A percentile compares a stretch with the other conserved stretches of the same genome.
Evolutionary conservation across 306 rosid genomes (phyloP).

Genomic region (Oemleria cerasiformis): DNA sequence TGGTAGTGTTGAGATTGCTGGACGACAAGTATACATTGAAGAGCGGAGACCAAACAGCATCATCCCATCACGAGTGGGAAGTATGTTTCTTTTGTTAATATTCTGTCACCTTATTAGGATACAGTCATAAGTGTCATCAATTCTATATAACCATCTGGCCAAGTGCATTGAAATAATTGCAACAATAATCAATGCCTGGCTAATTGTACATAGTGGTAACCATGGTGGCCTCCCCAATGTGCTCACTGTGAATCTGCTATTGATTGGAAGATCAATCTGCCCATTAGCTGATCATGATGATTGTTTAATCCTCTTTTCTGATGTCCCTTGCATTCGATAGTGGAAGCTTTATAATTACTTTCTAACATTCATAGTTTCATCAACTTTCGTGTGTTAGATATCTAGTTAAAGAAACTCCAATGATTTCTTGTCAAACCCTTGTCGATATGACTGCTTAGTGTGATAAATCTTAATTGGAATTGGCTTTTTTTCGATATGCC

Average conservation of each 20-base stretch:
- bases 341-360: no score
- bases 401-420: not conserved
- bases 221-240: not conserved
- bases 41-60: conserved; percentile 92
- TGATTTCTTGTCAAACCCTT: not conserved
- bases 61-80: conserved; percentile 76
- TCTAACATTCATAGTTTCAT: not conserved
- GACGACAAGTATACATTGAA: conserved; percentile 85
- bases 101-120: not conserved
- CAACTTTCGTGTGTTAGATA: not conserved
- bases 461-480: not conserved
- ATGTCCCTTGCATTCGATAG: no score
- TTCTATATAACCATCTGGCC: not conserved
- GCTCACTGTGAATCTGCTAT: not conserved
- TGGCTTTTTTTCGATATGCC: not conserved
- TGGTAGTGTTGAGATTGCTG: conserved; percentile 69
- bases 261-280: not conserved
- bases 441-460: not conserved
- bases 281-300: not conserved
- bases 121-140: not conserved
- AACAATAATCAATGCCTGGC: not conserved
- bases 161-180: not conserved
- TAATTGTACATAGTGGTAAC: no score
- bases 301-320: no score
- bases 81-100: conserved; percentile 37